Evolutionary conservation across 225 moss, liverwort and hornwort genomes (phyloP), one percentile per base, ranked within the genome.

Genomic region (Polytrichum commune): DNA sequence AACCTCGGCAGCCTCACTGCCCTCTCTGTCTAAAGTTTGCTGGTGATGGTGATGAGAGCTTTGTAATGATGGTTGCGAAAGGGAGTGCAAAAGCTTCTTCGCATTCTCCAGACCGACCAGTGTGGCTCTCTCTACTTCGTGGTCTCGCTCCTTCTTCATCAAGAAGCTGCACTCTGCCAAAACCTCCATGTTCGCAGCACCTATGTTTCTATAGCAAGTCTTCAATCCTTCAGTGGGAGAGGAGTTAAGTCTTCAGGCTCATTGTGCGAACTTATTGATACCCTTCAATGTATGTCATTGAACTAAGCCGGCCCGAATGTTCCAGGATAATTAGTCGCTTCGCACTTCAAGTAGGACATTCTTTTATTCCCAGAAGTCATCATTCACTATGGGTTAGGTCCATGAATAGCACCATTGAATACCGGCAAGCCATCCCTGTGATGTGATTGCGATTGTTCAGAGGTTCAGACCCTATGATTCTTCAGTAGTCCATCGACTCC

Each of bases 1-100:
- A 6, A 83, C 85, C 19, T 81, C 88, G 9, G 81, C 83, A 1
- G 80, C 83, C 19, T 80, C 75, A 64, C 74, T 75, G 53, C 71
- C 66, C 8, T 88, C 85, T 18, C 80, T 29, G 29, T 75, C 75
- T 29, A 63, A 28, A 20, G 22, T 25, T 55, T 69, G 75, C 5
- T 9, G n/a, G 53, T 18, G 18, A 55, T 27, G 62, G 1, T 69
- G 75, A 19, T 64, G 64, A 57, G 66, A 29, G 28, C 8, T 29
- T 5, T 28, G 64, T 10, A 46, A 4, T 2, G 46, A 46, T 16
- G 73, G 55, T 57, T 88, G 89, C n/a, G 78, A 53, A 38, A 73
- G 63, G 23, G 73, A 73, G 4, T 64, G 78, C 61, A 78, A 28
- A 61, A 78, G 73, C 73, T 69, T 63, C 69, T 69, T 68, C 25